Evolutionary conservation across 2,329 filamentous ascomycete genomes (phyloP), one percentile per base, ranked within the genome.

Genomic region (Dactylellina leptospora): DNA sequence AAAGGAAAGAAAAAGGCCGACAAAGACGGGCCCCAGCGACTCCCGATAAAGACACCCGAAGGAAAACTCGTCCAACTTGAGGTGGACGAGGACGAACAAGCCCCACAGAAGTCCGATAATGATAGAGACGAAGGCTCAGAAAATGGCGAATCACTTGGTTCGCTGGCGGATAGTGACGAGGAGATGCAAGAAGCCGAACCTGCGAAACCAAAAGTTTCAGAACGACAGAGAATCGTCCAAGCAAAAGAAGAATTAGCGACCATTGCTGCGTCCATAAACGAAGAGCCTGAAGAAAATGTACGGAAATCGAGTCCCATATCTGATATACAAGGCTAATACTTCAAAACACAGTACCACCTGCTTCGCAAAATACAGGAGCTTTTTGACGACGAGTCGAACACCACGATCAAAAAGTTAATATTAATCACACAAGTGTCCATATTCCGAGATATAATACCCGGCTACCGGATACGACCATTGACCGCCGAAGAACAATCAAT

Each of bases 361-460:
- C 56, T 74, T 4, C 68, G 68, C 30, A 73, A 62, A 47, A 22
- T 64, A 44, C 73, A 73, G 62, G 76, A 77, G 33, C 61, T 77
- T 56, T 75, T 73, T 42, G 74, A 73, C 38, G 55, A 38, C 47
- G 75, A 76, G 36, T 58, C 56, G 1, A 87, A 93, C 74, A 80
- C 85, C 11, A 88, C 89, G 1, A 88, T 99, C 56, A 89, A 91
- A 81, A 96, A 96, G 80, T 84, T 99, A 72, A 88, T 90, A 4
- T 82, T 99, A 74, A 90, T 89, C 50, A 92, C 95, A 20, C 93
- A 97, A 80, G 85, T 95, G 79, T 86, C 93, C 0, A 87, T 97
- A 10, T 99, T 93, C 83, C 96, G 93, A 79, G 95, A 97, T 80
- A 86, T 97, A 48, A 97, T 99, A 69, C 95, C 95, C 0, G 95